phyloP scores from a whole-genome alignment of 2,329 filamentous ascomycete genomes.

The Pestalotiopsis sp. region DNA sequence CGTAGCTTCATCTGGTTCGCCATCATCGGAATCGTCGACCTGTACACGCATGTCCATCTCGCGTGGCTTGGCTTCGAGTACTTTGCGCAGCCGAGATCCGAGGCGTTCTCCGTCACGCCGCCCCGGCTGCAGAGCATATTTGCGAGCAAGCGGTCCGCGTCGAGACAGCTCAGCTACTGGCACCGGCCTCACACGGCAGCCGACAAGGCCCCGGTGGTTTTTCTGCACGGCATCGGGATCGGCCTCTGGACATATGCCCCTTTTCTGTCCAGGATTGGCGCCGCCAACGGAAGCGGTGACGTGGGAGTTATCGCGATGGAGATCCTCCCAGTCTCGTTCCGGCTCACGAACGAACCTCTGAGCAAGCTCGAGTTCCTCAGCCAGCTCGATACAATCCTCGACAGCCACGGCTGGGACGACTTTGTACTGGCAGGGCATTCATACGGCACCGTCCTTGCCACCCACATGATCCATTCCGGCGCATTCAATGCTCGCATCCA shows the following conservation, averaged over 20 bases:
- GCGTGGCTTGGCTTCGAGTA: conserved; percentile 53
- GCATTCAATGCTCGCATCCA: conserved; percentile 52
- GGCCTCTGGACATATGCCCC: conserved; percentile 65
- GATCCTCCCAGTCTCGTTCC: conserved; percentile 66
- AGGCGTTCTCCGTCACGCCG: conserved; percentile 55
- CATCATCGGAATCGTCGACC: conserved; percentile 58
- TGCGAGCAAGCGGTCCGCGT: conserved; percentile 48
- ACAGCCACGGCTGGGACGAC: conserved; percentile 57
- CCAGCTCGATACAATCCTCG: conserved; percentile 60
- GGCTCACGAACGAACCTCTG: conserved; percentile 59
- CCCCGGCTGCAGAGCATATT: conserved; percentile 55
- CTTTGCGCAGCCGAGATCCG: conserved; percentile 45
- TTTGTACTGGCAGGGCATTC: conserved; percentile 66
- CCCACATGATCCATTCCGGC: conserved; percentile 60
- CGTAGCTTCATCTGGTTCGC: conserved; percentile 67
- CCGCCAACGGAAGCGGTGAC: conserved; percentile 38
- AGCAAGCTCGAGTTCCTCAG: conserved; percentile 54
- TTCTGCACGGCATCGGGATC: conserved; percentile 73
- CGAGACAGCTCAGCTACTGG: conserved; percentile 63
- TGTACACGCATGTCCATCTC: conserved; percentile 49
- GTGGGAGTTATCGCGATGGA: conserved; percentile 69
- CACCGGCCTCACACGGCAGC: conserved; percentile 63
- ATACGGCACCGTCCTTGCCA: conserved; percentile 66
- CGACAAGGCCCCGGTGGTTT: conserved; percentile 61
- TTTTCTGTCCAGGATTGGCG: conserved; percentile 55